These are phyloP conservation scores for Aspergillus amoenus DNA, from an alignment of 2,329 filamentous ascomycete genomes.

Conservation along the genomic window DNA sequence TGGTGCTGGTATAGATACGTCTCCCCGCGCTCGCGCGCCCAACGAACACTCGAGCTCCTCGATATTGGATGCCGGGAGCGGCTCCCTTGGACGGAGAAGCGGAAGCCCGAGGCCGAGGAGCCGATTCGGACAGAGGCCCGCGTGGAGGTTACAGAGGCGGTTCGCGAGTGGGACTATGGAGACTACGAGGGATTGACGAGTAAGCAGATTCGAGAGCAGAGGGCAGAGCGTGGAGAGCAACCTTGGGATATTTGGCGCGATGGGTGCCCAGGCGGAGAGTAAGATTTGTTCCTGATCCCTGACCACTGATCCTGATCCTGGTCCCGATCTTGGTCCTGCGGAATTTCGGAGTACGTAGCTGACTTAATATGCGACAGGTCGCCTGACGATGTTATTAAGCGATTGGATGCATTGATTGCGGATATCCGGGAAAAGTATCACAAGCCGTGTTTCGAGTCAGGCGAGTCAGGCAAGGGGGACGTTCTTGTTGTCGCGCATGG, in stretches of 20 bases:
- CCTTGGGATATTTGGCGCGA: slow-evolving; percentile 88
- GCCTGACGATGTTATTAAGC: slow-evolving; percentile 68
- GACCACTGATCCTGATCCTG: neutral
- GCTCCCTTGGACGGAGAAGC: slow-evolving; percentile 64
- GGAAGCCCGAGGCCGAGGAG: slow-evolving; percentile 32
- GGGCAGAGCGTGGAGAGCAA: slow-evolving; percentile 56
- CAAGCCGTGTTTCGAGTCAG: slow-evolving; percentile 55
- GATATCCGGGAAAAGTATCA: slow-evolving; percentile 72
- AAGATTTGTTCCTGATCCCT: slow-evolving; percentile 33
- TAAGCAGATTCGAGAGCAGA: slow-evolving; percentile 62
- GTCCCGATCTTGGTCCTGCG: neutral
- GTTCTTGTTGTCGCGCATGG: slow-evolving; percentile 84
- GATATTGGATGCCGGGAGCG: slow-evolving; percentile 67
- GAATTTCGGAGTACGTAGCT: neutral
- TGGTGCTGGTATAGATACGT: slow-evolving; percentile 61
- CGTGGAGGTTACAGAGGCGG: slow-evolving; percentile 55
- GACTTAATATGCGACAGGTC: slow-evolving; percentile 46
- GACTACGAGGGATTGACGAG: slow-evolving; percentile 81
- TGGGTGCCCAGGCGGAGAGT: slow-evolving; percentile 83
- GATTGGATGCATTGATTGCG: slow-evolving; percentile 73
- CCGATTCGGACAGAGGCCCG: slow-evolving; percentile 26
- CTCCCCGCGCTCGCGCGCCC: slow-evolving; percentile 79
- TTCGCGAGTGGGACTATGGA: slow-evolving; percentile 86
- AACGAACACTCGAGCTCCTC: slow-evolving; percentile 86
- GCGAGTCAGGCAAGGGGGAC: slow-evolving; percentile 55